Evolutionary conservation across 2,329 filamentous ascomycete species (phyloP), one percentile per base, ranked within the genome.

Genomic region (Periconia sp.): DNA sequence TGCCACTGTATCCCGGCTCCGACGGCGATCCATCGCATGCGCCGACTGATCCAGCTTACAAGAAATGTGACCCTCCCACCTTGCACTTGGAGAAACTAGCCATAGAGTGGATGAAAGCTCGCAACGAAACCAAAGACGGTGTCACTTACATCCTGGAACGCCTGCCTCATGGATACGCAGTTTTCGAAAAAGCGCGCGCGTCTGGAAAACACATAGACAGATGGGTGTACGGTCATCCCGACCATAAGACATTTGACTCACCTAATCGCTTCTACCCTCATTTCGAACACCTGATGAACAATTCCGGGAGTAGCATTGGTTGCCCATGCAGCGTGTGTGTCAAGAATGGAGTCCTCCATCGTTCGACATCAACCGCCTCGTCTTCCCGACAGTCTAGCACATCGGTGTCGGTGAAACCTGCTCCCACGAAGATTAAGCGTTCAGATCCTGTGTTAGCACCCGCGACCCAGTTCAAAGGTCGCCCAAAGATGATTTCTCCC

Each of bases 201-300:
- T 41, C 74, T 52, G 15, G 15, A 37, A 45, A 53, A 41, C 66
- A 82, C 65, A 61, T 77, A 9, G 84, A 86, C 63, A 77, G 79
- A 47, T 85, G 81, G 51, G 69, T 86, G 0, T 86, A 76, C 51
- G 85, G 85, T 0, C 83, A 87, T 63, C 82, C 82, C 0, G 68
- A 70, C 8, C 77, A 77, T 8, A 71, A 72, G 45, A 71, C 68
- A 15, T 86, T 82, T 52, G 77, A 83, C 44, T 86, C 84, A 0
- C 76, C 79, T 0, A 76, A 76, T 18, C 71, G 79, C 3, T 85
- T 85, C 58, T 82, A 77, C 46, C 78, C 79, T 0, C 85, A 87
- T 55, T 86, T 87, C 63, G 70, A 77, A 47, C 76, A 79, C 64
- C 63, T 86, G 20, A 84, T 85, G 78, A 75, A 78, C 14, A 74